Conservation (phyloP, 352 stramenopile species). For the Phytopythium aichiense region DNA sequence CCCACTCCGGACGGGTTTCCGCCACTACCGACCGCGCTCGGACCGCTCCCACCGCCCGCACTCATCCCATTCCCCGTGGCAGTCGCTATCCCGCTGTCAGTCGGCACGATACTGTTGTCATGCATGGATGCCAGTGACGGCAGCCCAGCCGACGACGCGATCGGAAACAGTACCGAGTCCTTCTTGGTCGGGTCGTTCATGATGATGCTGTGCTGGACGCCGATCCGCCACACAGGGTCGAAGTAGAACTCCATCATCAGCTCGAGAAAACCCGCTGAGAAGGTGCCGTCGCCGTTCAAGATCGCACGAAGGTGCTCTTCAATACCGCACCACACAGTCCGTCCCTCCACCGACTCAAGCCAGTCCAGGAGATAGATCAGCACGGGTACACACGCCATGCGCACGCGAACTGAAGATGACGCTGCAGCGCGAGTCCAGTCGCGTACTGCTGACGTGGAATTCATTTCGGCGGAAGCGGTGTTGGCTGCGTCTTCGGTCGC, state of each 20-base stretch:
- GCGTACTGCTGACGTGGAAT: constrained; percentile 1
- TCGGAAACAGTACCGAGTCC: constrained; percentile 68
- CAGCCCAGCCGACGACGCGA: constrained; percentile 27
- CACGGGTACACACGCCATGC: constrained; percentile 56
- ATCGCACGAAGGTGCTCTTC: constrained; percentile 72
- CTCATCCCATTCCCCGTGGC: constrained; percentile 18
- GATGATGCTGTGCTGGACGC: constrained; percentile 75
- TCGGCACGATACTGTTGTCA: constrained; percentile 45
- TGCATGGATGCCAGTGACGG: constrained; percentile 26
- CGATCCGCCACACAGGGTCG: constrained; percentile 48
- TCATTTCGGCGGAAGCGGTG: background rate
- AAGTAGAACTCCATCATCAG: constrained; percentile 88
- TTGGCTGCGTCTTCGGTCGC: background rate
- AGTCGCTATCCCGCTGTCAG: constrained; percentile 39
- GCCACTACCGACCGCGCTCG: background rate
- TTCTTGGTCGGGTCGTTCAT: constrained; percentile 83
- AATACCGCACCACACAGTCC: constrained; percentile 80
- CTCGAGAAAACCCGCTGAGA: constrained; percentile 65
- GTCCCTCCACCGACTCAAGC: constrained; percentile 76
- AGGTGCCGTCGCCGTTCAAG: constrained; percentile 67
- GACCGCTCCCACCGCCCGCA: constrained; percentile 5
- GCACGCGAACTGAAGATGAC: constrained; percentile 22
- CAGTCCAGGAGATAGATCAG: constrained; percentile 77
- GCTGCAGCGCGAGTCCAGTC: background rate
- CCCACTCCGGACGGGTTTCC: constrained; percentile 3